Conservation (phyloP, 345 rosid genomes). For the Geranium rotundifolium region DNA sequence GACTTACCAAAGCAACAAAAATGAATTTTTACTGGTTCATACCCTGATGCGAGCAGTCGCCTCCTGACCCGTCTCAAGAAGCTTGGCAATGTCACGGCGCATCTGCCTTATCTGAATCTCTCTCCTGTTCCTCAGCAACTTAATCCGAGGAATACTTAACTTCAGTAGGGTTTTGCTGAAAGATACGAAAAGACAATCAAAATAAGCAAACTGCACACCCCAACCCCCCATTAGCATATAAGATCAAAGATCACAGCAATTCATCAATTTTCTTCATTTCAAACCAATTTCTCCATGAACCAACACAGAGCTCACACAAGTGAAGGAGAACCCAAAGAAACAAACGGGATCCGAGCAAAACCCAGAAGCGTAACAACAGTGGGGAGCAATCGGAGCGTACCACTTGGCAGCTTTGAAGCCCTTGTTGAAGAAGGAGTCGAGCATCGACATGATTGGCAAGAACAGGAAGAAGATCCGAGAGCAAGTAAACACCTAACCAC, state of each 20-base stretch:
- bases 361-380: background rate
- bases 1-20: background rate
- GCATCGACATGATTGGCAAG: constrained; percentile 54
- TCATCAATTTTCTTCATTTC: background rate
- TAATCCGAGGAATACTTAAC: constrained; percentile 69
- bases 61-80: constrained; percentile 97
- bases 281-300: background rate
- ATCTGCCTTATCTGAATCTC: constrained; percentile 83
- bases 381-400: constrained; percentile 17
- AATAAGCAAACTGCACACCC: background rate
- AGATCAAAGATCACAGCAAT: background rate
- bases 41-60: constrained; percentile 98
- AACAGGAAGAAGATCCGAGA: constrained; percentile 3
- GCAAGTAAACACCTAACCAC: background rate
- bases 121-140: constrained; percentile 80
- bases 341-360: background rate
- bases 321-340: background rate
- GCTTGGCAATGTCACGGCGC: constrained; percentile 91
- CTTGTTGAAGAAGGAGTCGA: constrained; percentile 84
- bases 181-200: background rate
- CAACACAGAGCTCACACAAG: background rate
- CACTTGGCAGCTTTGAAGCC: constrained; percentile 90
- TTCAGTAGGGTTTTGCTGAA: constrained; percentile 84
- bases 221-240: background rate
- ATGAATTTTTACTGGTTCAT: background rate